Conservation (phyloP, 495 filamentous ascomycete genomes). For the Evernia prunastri region DNA sequence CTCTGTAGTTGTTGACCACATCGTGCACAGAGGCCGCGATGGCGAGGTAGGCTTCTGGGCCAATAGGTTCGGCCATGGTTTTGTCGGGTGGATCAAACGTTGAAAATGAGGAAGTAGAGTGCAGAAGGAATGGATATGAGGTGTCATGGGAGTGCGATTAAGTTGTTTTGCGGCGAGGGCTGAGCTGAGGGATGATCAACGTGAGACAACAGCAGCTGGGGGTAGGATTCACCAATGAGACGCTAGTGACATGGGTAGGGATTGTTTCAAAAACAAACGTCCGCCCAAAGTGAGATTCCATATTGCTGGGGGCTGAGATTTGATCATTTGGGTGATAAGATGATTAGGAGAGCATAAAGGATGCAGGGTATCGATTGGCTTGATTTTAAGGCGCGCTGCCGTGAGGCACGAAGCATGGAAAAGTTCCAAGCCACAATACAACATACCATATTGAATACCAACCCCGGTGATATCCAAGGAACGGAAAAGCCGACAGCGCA, state of each 20-base stretch:
- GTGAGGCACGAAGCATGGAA: not conserved
- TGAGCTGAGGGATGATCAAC: constrained; percentile 5
- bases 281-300: not conserved
- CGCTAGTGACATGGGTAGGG: not conserved
- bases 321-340: not conserved
- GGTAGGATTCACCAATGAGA: constrained; percentile 1
- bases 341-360: not conserved
- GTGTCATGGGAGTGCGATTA: not conserved
- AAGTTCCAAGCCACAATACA: not conserved
- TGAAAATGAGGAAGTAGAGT: not conserved
- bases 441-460: not conserved
- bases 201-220: not conserved
- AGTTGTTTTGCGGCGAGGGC: constrained; percentile 4
- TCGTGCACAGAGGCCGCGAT: not conserved
- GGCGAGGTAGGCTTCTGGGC: constrained; percentile 14
- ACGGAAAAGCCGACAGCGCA: not conserved
- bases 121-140: not conserved
- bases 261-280: constrained; percentile 1
- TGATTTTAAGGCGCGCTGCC: not conserved
- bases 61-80: constrained; percentile 13
- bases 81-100: not conserved
- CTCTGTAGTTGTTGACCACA: constrained; percentile 2
- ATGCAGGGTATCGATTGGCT: not conserved
- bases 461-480: not conserved
- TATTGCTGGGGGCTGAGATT: not conserved